These are phyloP conservation scores for Pontederia paniculata DNA, from an alignment of 176 grass and related monocot species.

Conservation along the genomic window DNA sequence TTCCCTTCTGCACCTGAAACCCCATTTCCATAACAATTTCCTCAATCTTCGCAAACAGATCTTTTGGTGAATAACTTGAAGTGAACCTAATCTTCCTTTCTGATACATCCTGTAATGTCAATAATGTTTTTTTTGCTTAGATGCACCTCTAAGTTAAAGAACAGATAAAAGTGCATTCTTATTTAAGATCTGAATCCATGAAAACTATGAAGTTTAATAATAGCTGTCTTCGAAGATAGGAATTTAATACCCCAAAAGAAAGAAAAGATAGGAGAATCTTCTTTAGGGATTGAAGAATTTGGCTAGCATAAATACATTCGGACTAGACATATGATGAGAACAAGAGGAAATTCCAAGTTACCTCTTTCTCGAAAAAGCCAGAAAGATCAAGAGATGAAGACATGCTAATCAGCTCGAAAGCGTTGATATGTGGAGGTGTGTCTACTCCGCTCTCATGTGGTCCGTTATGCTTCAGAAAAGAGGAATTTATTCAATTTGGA, in stretches of 20 bases:
- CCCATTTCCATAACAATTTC: conserved; percentile 50
- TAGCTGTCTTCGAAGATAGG: no score
- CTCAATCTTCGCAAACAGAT: conserved; percentile 69
- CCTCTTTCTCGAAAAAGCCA: conserved; percentile 93
- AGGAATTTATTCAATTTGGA: not conserved
- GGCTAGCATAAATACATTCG: no score
- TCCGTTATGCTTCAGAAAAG: conserved; percentile 38
- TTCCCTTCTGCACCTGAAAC: conserved; percentile 57
- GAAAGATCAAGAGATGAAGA: conserved; percentile 93
- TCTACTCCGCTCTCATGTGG: conserved; percentile 29
- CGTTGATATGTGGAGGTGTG: conserved; percentile 61
- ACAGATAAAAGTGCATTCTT: not conserved
- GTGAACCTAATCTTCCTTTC: conserved; percentile 90
- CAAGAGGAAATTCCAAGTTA: conserved; percentile 6
- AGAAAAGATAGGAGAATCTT: no score
- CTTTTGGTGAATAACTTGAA: conserved; percentile 54
- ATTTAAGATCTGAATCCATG: no score
- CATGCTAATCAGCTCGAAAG: conserved; percentile 97
- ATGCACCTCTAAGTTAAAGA: not conserved
- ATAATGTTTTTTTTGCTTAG: not conserved
- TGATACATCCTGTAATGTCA: conserved; percentile 53
- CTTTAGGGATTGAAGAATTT: no score
- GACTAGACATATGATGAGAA: no score
- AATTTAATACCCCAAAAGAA: no score
- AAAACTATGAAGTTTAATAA: no score